Evolutionary conservation across 495 filamentous ascomycete genomes (phyloP).

Genomic region (Clohesyomyces aquaticus): DNA sequence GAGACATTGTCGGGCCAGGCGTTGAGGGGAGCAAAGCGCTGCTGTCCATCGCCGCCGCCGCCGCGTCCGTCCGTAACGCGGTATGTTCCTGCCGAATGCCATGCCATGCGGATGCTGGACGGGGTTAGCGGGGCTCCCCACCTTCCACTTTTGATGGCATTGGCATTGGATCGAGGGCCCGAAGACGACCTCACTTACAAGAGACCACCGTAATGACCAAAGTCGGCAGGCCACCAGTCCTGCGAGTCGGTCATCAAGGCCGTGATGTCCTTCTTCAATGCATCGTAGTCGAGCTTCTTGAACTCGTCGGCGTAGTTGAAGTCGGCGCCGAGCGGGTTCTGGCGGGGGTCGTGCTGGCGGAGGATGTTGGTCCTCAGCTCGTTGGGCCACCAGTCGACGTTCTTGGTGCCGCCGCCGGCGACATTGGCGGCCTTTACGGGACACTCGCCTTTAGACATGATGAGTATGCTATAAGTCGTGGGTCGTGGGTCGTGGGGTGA

Average conservation of each 20-base stretch:
- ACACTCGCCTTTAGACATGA: conserved; percentile 4
- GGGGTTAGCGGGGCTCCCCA: too few species aligned
- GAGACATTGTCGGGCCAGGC: conserved; percentile 78
- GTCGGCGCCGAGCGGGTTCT: conserved; percentile 62
- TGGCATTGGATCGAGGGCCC: too few species aligned
- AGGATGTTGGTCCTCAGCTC: conserved; percentile 68
- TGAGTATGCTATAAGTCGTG: too few species aligned
- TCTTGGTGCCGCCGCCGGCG: conserved; percentile 64
- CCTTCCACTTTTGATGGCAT: too few species aligned
- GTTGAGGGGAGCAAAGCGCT: conserved; percentile 77
- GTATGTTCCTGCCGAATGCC: conserved; percentile 77
- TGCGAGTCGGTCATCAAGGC: conserved; percentile 74
- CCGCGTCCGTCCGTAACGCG: conserved; percentile 72
- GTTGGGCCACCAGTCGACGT: conserved; percentile 72
- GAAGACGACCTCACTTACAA: too few species aligned
- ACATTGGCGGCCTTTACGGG: conserved; percentile 36
- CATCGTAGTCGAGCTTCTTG: conserved; percentile 70
- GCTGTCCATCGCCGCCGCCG: conserved; percentile 70
- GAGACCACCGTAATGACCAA: conserved; percentile 75
- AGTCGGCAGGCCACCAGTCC: conserved; percentile 77
- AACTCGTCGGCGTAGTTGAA: conserved; percentile 72
- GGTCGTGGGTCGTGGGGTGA: too few species aligned
- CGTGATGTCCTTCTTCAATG: conserved; percentile 68
- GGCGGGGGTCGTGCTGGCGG: conserved; percentile 66
- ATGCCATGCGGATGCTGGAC: conserved; percentile 76